These are phyloP conservation scores for Kluyveromyces siamensis DNA, from an alignment of 805 yeast genomes.

Conservation along the genomic window DNA sequence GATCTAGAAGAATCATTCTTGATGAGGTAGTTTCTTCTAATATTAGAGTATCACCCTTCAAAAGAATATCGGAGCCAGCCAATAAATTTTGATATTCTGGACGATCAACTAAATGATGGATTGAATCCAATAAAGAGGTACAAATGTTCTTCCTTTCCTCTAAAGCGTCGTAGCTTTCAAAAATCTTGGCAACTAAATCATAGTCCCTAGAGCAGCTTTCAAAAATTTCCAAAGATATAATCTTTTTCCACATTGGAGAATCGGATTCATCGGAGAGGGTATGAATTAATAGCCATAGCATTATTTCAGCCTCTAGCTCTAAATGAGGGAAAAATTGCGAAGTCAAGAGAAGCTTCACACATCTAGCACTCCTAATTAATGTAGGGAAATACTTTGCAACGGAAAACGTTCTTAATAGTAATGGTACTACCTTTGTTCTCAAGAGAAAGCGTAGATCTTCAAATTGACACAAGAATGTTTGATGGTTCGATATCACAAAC, in stretches of 20 bases:
- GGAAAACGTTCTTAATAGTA: conserved; percentile 58
- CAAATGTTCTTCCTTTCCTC: conserved; percentile 53
- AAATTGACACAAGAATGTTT: conserved; percentile 33
- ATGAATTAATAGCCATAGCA: conserved; percentile 67
- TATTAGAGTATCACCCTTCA: conserved; percentile 20
- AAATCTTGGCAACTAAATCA: conserved; percentile 42
- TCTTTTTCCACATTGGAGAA: conserved; percentile 62
- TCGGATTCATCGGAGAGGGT: conserved; percentile 50
- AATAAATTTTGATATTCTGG: conserved; percentile 26
- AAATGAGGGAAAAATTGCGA: conserved; percentile 50
- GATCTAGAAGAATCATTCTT: conserved; percentile 56
- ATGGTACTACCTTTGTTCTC: conserved; percentile 64
- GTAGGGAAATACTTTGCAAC: conserved; percentile 48
- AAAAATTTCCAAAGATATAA: conserved; percentile 65
- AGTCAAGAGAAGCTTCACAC: conserved; percentile 52
- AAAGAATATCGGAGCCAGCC: conserved; percentile 28
- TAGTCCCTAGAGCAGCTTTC: conserved; percentile 51
- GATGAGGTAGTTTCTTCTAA: conserved; percentile 39
- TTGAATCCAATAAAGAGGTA: conserved; percentile 41
- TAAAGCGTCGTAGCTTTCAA: conserved; percentile 49
- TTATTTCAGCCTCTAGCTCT: conserved; percentile 73
- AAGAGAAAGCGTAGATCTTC: conserved; percentile 59
- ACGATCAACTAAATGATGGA: conserved; percentile 29
- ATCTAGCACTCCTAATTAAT: conserved; percentile 66
- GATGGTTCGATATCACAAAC: conserved; percentile 60